Evolutionary conservation across 2,329 filamentous ascomycete genomes (phyloP).

Genomic region (Alternaria solani): DNA sequence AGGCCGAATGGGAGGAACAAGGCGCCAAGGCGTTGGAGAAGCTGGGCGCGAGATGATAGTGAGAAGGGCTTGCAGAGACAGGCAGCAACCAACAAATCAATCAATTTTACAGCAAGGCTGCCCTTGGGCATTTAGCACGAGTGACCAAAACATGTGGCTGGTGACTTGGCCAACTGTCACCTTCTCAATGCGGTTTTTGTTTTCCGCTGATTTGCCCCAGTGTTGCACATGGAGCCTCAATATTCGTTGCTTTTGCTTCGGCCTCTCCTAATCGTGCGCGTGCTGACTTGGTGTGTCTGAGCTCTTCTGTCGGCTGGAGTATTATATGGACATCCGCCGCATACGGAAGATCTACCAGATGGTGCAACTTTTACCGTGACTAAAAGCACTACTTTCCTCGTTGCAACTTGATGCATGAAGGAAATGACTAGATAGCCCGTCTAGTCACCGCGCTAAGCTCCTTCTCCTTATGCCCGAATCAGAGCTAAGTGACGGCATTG

Average conservation of each 20-base stretch:
- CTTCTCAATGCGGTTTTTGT: slow-evolving; percentile 3
- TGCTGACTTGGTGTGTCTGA: slow-evolving; percentile 6
- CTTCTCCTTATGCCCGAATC: slow-evolving; percentile 3
- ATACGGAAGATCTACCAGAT: slow-evolving; percentile 32
- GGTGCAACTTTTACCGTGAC: slow-evolving; percentile 14
- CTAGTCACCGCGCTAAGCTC: slow-evolving; percentile 11
- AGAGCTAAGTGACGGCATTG: slow-evolving; percentile 21
- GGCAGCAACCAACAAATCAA: slow-evolving; percentile 19
- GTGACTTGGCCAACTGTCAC: slow-evolving; percentile 13
- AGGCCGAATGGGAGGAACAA: slow-evolving; percentile 96
- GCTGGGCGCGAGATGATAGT: slow-evolving; percentile 78
- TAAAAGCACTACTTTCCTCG: neutral
- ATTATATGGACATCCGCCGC: slow-evolving; percentile 14
- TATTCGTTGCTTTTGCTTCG: neutral
- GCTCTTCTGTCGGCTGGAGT: slow-evolving; percentile 17
- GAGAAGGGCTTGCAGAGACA: slow-evolving; percentile 14
- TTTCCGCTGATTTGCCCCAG: neutral
- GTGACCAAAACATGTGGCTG: neutral
- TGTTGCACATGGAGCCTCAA: slow-evolving; percentile 1
- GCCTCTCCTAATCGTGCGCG: neutral
- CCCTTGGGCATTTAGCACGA: neutral
- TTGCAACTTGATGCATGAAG: neutral
- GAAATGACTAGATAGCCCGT: neutral
- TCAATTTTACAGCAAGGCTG: slow-evolving; percentile 1
- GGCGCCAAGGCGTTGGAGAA: slow-evolving; percentile 86